Percentiles rank a stretch among this genome's conserved stretches.
These are phyloP conservation scores for Aschersonia sp. DNA, from an alignment of 2,329 filamentous ascomycete genomes.

Conservation along the genomic window DNA sequence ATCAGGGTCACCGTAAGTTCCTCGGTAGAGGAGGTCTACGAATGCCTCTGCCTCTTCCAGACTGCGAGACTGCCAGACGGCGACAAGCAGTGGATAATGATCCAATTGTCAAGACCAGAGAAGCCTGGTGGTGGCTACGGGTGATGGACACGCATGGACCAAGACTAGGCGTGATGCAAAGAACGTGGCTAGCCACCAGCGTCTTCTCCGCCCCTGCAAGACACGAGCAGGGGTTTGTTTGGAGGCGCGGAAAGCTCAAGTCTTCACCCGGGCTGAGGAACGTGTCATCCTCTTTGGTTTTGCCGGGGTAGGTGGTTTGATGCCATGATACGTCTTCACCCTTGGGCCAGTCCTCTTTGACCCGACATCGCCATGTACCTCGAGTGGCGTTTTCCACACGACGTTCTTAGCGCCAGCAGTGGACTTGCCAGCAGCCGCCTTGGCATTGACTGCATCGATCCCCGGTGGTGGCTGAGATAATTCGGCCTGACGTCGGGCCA, in stretches of 20 bases:
- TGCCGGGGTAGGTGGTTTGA: constrained; percentile 12
- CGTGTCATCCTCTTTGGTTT: constrained; percentile 17
- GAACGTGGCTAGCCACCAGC: too few relatives aligned
- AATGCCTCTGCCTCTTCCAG: too few relatives aligned
- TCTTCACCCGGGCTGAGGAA: constrained; percentile 7
- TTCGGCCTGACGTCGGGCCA: constrained; percentile 15
- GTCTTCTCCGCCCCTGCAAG: too few relatives aligned
- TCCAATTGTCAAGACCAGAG: too few relatives aligned
- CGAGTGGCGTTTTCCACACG: constrained; percentile 19
- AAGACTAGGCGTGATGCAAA: too few relatives aligned
- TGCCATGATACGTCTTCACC: neutral
- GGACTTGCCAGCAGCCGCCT: neutral
- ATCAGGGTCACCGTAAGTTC: too few relatives aligned
- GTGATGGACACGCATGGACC: too few relatives aligned
- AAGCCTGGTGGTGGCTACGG: too few relatives aligned
- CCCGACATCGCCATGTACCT: constrained; percentile 12
- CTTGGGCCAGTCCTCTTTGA: constrained; percentile 9
- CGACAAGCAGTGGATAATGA: too few relatives aligned
- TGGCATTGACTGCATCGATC: neutral
- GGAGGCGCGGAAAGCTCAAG: neutral
- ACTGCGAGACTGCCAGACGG: too few relatives aligned
- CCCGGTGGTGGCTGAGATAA: constrained; percentile 1
- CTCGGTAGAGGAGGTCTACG: too few relatives aligned
- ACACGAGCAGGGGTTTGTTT: too few relatives aligned
- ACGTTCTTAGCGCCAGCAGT: constrained; percentile 14